These are phyloP conservation scores for Lactarius quietus DNA, from an alignment of 768 basidiomycete genomes.

Conservation along the genomic window DNA sequence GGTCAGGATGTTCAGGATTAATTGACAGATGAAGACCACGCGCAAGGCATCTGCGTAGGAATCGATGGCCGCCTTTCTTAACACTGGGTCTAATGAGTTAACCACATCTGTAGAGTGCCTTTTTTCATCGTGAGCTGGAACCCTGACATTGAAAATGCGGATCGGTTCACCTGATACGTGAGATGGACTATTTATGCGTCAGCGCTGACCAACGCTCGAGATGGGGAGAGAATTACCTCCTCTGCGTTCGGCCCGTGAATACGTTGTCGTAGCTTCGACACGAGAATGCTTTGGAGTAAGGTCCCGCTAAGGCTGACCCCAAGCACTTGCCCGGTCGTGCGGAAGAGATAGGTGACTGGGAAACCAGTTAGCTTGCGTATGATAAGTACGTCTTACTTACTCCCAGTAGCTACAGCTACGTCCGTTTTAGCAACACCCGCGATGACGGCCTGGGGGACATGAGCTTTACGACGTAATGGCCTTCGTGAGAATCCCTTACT, in stretches of 20 bases:
- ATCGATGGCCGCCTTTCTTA: slow-evolving; percentile 60
- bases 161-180: slow-evolving; percentile 54
- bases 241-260: slow-evolving; percentile 75
- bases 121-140: slow-evolving; percentile 14
- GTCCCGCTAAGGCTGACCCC: slow-evolving; percentile 89
- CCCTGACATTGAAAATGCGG: slow-evolving; percentile 16
- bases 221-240: slow-evolving; percentile 43
- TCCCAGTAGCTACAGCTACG: slow-evolving; percentile 85
- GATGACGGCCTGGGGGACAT: slow-evolving; percentile 71
- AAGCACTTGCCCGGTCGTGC: slow-evolving; percentile 92
- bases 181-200: slow-evolving; percentile 54
- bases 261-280: slow-evolving; percentile 60
- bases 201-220: slow-evolving; percentile 18
- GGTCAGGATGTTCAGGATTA: slow-evolving; percentile 59
- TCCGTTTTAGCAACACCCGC: slow-evolving; percentile 75
- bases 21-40: slow-evolving; percentile 80
- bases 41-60: slow-evolving; percentile 79
- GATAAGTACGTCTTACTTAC: slow-evolving; percentile 46
- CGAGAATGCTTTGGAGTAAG: slow-evolving; percentile 75
- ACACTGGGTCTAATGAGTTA: slow-evolving; percentile 52
- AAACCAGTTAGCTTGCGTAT: slow-evolving; percentile 2
- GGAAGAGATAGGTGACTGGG: slow-evolving; percentile 87
- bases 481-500: slow-evolving; percentile 43
- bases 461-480: slow-evolving; percentile 4
- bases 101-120: slow-evolving; percentile 75